Evolutionary conservation across 768 basidiomycete genomes (phyloP).

Genomic region (Punctularia strigosozonata): DNA sequence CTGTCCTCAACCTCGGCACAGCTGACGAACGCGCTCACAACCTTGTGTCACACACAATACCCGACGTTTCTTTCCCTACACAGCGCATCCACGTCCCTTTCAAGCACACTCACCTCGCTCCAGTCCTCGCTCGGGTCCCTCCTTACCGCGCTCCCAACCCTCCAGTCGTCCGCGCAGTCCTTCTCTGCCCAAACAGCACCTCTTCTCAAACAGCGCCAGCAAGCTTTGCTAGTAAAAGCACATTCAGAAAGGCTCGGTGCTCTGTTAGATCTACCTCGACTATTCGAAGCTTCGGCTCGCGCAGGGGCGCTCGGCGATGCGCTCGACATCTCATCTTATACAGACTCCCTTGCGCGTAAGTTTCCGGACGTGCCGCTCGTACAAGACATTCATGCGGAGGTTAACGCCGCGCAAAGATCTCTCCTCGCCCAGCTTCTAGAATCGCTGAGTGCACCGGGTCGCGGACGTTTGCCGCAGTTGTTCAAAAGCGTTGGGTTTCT

Average conservation of each 20-base stretch:
- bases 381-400: constrained; percentile 52
- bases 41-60: constrained; percentile 84
- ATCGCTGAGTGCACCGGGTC: constrained; percentile 71
- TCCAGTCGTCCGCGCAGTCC: constrained; percentile 59
- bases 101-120: constrained; percentile 61
- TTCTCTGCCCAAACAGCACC: constrained; percentile 67
- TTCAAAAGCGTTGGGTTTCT: constrained; percentile 88
- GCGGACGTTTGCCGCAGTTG: constrained; percentile 78
- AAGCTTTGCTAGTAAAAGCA: constrained; percentile 79
- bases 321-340: constrained; percentile 72
- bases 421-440: constrained; percentile 69
- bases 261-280: constrained; percentile 78
- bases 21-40: constrained; percentile 80
- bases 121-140: constrained; percentile 63
- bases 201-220: constrained; percentile 63
- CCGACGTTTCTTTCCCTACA: constrained; percentile 88
- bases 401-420: constrained; percentile 51
- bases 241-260: constrained; percentile 91
- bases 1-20: constrained; percentile 81
- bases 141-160: constrained; percentile 57
- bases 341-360: constrained; percentile 30
- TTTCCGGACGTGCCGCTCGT: constrained; percentile 36
- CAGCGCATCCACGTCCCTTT: constrained; percentile 61
- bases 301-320: constrained; percentile 92
- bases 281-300: constrained; percentile 88